Base-by-base conservation (phyloP, 2,329 filamentous ascomycete species). In the Penicillium glabrum region DNA sequence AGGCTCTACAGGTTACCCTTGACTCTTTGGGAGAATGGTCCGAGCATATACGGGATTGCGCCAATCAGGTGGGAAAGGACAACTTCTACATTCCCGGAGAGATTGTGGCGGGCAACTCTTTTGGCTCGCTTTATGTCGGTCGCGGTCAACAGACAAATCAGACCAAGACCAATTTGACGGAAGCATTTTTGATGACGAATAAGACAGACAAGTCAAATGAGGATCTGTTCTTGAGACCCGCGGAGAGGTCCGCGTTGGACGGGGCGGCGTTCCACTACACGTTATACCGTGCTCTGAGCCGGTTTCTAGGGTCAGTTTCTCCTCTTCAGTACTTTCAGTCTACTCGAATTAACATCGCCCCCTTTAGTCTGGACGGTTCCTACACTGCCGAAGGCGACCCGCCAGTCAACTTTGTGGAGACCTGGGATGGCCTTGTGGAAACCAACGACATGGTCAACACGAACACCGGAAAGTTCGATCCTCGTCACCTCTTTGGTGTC, bases 81-180 rank as follows among this genome's bases (percentile, higher is more conserved):
- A 88, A 88, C 67, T 88, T 88, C 71, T 84, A 86, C 65, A 77
- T 87, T 16, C 78, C 83, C 7, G 86, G 86, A 49, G 86, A 88
- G 73, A 84, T 88, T 50, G 85, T 85, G 26, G 82, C 82, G 64
- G 85, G 84, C 51, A 85, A 87, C 61, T 81, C 79, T 5, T 82
- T 86, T 56, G 85, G 82, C 2, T 79, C 84, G 1, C 76, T 88
- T 39, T 87, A 86, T 60, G 69, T 88, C 11, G 86, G 86, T 6
- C 79, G 86, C 47, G 86, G 86, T 24, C 80, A 83, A 62, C 79
- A 86, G 58, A 81, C 83, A 0, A 71, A 80, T 58, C 80, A 82
- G 75, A 72, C 16, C 78, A 79, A 1, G 60, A 69, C 2, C 79
- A 78, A 52, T 56, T 77, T 9, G 19, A 76, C 75, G 3, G 69